Conservation (phyloP, 108 stramenopile species). For the Cylindrotheca fusiformis region DNA sequence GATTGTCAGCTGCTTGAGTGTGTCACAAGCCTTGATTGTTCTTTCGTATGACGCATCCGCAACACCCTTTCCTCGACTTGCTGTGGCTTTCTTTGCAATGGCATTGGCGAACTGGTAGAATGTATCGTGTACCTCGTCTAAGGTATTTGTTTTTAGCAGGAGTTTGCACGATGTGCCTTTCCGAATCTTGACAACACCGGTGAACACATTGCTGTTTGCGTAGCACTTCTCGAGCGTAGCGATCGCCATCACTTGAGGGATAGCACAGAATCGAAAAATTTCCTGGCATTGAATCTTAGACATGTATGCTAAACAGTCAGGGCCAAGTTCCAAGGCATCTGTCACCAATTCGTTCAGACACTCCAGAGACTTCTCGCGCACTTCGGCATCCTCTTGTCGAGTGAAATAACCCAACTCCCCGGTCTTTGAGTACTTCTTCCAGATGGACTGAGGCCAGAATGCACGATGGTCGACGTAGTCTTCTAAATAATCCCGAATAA, state of each 20-base stretch:
- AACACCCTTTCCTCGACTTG: slow-evolving; percentile 40
- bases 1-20: slow-evolving; percentile 56
- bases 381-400: slow-evolving; percentile 53
- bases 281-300: slow-evolving; percentile 78
- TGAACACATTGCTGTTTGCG: slow-evolving; percentile 92
- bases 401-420: slow-evolving; percentile 89
- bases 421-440: slow-evolving; percentile 82
- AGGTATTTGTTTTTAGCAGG: slow-evolving; percentile 64
- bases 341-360: slow-evolving; percentile 97
- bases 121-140: slow-evolving; percentile 70
- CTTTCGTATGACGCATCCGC: slow-evolving; percentile 71
- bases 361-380: slow-evolving; percentile 43
- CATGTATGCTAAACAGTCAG: slow-evolving; percentile 94
- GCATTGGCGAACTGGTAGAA: slow-evolving; percentile 63
- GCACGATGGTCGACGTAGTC: slow-evolving; percentile 99
- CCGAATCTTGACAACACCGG: slow-evolving; percentile 97
- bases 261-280: slow-evolving; percentile 98
- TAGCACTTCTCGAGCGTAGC: slow-evolving; percentile 96
- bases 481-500: slow-evolving; percentile 99
- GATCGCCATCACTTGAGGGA: slow-evolving; percentile 99
- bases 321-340: slow-evolving; percentile 93
- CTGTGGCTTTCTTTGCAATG: slow-evolving; percentile 50
- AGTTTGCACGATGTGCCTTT: slow-evolving; percentile 86
- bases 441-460: slow-evolving; percentile 96
- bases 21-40: slow-evolving; percentile 71